Evolutionary conservation across 2,329 filamentous ascomycete species (phyloP).

Genomic region (Thielaviopsis punctulata): DNA sequence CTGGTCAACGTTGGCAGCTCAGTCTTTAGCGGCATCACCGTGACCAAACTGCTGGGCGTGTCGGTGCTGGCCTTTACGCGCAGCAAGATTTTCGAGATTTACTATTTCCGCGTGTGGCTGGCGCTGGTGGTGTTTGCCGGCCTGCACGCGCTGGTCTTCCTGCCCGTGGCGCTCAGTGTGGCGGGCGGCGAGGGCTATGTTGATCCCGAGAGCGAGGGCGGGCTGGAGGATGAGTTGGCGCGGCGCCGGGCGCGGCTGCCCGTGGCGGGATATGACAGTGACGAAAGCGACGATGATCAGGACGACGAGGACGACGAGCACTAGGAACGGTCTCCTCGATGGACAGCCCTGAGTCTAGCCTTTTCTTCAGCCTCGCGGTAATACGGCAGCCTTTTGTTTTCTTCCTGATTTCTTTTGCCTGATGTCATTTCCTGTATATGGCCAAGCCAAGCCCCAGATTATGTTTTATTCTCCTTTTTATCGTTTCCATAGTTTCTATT

Average conservation of each 20-base stretch:
- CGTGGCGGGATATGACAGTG: slow-evolving; percentile 55
- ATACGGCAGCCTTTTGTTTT: background rate
- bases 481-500: background rate
- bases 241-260: slow-evolving; percentile 62
- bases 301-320: slow-evolving; percentile 1
- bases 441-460: background rate
- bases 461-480: background rate
- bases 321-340: background rate
- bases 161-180: slow-evolving; percentile 77
- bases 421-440: background rate
- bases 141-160: slow-evolving; percentile 72
- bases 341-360: too few species aligned
- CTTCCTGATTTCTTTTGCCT: background rate
- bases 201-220: slow-evolving; percentile 73
- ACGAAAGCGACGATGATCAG: slow-evolving; percentile 19
- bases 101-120: slow-evolving; percentile 96
- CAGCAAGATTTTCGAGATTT: slow-evolving; percentile 98
- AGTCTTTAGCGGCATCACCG: slow-evolving; percentile 88
- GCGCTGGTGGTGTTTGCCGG: slow-evolving; percentile 81
- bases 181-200: slow-evolving; percentile 76
- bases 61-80: slow-evolving; percentile 83
- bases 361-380: too few species aligned
- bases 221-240: slow-evolving; percentile 76
- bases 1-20: slow-evolving; percentile 88
- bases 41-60: slow-evolving; percentile 89